Evolutionary conservation across 192 early-diverging fungal genomes (phyloP).

Genomic region (Funneliformis geosporum): DNA sequence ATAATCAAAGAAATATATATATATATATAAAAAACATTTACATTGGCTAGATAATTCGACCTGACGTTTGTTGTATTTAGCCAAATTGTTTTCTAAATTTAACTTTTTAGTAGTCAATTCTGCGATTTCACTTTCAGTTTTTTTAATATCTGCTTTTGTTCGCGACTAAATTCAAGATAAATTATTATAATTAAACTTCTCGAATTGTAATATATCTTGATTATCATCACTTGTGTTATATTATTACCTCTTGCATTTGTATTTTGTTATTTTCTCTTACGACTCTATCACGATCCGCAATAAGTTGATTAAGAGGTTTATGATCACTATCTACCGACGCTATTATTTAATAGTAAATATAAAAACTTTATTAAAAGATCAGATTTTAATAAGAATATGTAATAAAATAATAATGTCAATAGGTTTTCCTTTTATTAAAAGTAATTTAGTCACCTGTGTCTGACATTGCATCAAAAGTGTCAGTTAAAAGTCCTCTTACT

Average conservation of each 20-base stretch:
- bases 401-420: neutral
- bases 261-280: slow-evolving; percentile 55
- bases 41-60: slow-evolving; percentile 45
- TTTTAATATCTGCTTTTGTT: slow-evolving; percentile 47
- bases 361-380: neutral
- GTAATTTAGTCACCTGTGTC: slow-evolving; percentile 20
- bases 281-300: slow-evolving; percentile 52
- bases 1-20: neutral
- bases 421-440: neutral
- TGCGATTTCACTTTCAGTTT: slow-evolving; percentile 51
- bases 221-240: neutral
- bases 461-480: slow-evolving; percentile 10
- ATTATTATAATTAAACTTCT: neutral
- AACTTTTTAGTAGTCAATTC: slow-evolving; percentile 46
- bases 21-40: slow-evolving; percentile 32
- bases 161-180: slow-evolving; percentile 37
- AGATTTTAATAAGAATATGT: neutral
- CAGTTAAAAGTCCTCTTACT: slow-evolving; percentile 11
- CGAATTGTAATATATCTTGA: neutral
- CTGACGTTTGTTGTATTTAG: slow-evolving; percentile 49
- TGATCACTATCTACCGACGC: slow-evolving; percentile 39
- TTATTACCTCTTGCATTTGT: slow-evolving; percentile 50
- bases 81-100: slow-evolving; percentile 43
- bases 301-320: slow-evolving; percentile 45
- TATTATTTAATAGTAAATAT: neutral